Conservation (phyloP, 768 basidiomycete genomes). For the Auricularia heimuer region DNA sequence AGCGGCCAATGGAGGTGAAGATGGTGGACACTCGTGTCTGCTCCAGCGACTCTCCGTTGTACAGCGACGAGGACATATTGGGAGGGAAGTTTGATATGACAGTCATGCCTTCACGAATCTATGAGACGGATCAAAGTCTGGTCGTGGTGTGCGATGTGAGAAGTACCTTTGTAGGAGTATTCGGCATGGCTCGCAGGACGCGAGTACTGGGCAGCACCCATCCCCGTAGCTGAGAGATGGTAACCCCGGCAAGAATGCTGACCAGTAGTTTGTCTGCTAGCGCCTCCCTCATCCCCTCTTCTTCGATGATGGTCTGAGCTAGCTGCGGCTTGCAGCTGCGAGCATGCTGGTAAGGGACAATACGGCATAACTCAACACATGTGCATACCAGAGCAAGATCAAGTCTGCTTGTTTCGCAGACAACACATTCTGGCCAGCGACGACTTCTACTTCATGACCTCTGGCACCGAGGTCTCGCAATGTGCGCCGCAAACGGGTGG, state of each 20-base stretch:
- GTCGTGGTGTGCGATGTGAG: neutral
- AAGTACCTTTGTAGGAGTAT: conserved; percentile 87
- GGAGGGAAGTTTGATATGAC: conserved; percentile 68
- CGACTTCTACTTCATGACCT: conserved; percentile 60
- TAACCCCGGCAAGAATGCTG: conserved; percentile 96
- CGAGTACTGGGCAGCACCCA: conserved; percentile 72
- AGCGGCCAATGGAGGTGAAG: conserved; percentile 94
- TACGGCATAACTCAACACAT: neutral
- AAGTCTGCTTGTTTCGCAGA: conserved; percentile 74
- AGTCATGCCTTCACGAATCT: conserved; percentile 99
- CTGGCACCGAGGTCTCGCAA: conserved; percentile 52
- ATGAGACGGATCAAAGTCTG: neutral
- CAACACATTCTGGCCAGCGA: conserved; percentile 56
- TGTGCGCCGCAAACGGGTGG: conserved; percentile 46
- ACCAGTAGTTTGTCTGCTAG: conserved; percentile 85
- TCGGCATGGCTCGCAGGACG: conserved; percentile 96
- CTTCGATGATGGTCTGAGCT: conserved; percentile 60
- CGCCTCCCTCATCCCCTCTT: conserved; percentile 71
- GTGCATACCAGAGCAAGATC: conserved; percentile 71
- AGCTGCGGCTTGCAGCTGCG: conserved; percentile 89
- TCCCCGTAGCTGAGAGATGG: conserved; percentile 63
- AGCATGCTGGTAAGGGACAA: neutral
- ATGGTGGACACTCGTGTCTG: conserved; percentile 73
- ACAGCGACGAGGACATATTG: neutral
- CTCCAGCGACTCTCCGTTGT: conserved; percentile 23